A percentile compares a stretch with the other conserved stretches of the same genome.
Conservation (phyloP, 1,284 basidiomycete genomes). For the Malassezia dermatis region DNA sequence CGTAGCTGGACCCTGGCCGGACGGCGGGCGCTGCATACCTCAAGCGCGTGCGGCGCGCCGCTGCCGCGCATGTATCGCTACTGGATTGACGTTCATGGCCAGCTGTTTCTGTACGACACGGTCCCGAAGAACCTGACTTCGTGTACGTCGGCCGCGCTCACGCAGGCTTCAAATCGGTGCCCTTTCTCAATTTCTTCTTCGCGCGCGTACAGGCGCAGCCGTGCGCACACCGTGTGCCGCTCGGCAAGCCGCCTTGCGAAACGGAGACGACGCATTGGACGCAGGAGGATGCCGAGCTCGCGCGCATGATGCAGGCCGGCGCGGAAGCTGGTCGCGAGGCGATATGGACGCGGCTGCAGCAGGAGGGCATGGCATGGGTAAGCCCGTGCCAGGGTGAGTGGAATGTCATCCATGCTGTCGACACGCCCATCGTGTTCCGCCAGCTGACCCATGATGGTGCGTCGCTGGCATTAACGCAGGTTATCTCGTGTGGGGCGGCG, state of each 20-base stretch:
- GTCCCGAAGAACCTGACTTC: slow-evolving; percentile 46
- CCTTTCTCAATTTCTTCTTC: slow-evolving; percentile 17
- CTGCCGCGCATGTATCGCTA: slow-evolving; percentile 36
- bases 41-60: background rate
- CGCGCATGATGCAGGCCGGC: slow-evolving; percentile 19
- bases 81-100: slow-evolving; percentile 45
- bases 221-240: background rate
- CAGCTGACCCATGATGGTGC: slow-evolving; percentile 19
- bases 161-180: slow-evolving; percentile 20
- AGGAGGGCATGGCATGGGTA: slow-evolving; percentile 36
- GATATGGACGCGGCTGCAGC: slow-evolving; percentile 15
- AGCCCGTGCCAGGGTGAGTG: slow-evolving; percentile 42
- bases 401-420: slow-evolving; percentile 40
- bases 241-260: background rate
- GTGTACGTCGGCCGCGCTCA: slow-evolving; percentile 23
- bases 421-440: slow-evolving; percentile 45
- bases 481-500: slow-evolving; percentile 10
- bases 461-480: background rate
- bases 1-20: background rate
- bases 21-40: background rate
- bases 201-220: slow-evolving; percentile 6
- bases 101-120: slow-evolving; percentile 44
- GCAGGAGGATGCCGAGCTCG: slow-evolving; percentile 7
- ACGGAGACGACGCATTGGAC: slow-evolving; percentile 13
- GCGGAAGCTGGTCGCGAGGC: slow-evolving; percentile 7